Base-by-base conservation (phyloP, 1,139 yeast species). In the Kurtzmaniella quercitrusa region DNA sequence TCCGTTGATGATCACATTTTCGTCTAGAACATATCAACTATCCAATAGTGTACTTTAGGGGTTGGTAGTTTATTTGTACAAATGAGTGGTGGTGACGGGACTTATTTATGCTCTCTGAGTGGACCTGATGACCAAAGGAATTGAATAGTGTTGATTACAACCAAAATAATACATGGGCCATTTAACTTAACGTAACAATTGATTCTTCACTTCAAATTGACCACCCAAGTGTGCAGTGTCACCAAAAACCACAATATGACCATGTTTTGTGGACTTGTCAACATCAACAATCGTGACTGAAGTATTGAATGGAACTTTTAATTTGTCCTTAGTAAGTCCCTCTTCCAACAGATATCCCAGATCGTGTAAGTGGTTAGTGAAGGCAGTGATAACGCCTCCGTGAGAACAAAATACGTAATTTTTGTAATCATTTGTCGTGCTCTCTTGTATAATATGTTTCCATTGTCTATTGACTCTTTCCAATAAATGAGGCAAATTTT, bases 381-480 rank as follows among this genome's bases (percentile, higher is more conserved):
- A 73, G 38, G 80, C 75, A 42, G 88, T 75, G 28, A 89, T 81
- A 1, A 88, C 88, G 5, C 96, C 96, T 16, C 97, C 97, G 57
- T 89, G 97, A 11, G 93, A 81, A 44, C 93, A 82, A 20, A 88
- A 48, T 21, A 82, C 67, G 1, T 85, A 73, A 47, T 84, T 84
- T 38, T 62, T 58, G 47, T 67, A 59, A 16, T 60, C 60, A 3
- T 63, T 55, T 1, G 53, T 54, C 2, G 54, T 48, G 8, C 78
- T 66, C 14, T 63, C 62, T 6, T 64, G 63, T 2, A 81, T 55
- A 0, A 82, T 59, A 2, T 48, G 44, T 17, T 70, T 64, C 71
- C 86, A 74, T 38, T 77, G 80, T 2, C 54, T 45, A 9, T 65
- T 65, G 7, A 88, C 66, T 38, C 96, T 68, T 1, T 48, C 56